These are phyloP conservation scores for Friedmanniomyces simplex DNA, from an alignment of 495 filamentous ascomycete genomes.

Conservation along the genomic window DNA sequence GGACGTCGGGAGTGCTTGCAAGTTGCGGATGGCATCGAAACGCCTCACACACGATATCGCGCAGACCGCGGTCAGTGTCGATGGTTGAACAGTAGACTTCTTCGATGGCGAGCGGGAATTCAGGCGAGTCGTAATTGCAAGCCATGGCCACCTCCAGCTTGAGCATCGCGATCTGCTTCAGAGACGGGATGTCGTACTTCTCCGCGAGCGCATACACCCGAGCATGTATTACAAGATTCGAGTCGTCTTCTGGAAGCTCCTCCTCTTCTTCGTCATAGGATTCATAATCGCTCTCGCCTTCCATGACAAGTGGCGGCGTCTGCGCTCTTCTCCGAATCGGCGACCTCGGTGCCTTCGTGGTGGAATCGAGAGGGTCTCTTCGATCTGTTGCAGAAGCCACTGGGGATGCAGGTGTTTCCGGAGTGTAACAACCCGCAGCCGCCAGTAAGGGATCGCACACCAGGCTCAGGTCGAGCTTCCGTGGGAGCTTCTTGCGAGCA, in stretches of 20 bases:
- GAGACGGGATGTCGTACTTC: constrained; percentile 36
- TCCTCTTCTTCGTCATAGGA: constrained; percentile 19
- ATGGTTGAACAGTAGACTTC: constrained; percentile 36
- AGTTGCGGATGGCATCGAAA: constrained; percentile 30
- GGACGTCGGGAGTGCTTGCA: constrained; percentile 28
- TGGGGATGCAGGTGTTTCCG: constrained; percentile 2
- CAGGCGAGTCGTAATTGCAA: constrained; percentile 24
- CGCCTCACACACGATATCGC: constrained; percentile 31
- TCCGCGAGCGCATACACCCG: constrained; percentile 35
- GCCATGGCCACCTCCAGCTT: constrained; percentile 32
- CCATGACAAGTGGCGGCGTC: constrained; percentile 11
- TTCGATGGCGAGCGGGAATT: constrained; percentile 33
- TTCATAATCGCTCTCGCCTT: constrained; percentile 15
- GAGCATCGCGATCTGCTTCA: constrained; percentile 31
- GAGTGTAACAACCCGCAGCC: constrained; percentile 19
- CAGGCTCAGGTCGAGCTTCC: constrained; percentile 26
- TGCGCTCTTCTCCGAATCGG: not conserved
- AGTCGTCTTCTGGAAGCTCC: constrained; percentile 17
- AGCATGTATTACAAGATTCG: constrained; percentile 30
- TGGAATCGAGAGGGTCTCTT: not conserved
- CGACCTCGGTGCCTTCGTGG: constrained; percentile 5
- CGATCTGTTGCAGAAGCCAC: not conserved
- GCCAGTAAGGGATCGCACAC: constrained; percentile 33
- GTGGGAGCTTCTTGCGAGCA: constrained; percentile 13
- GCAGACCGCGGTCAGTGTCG: constrained; percentile 33